A percentile compares a stretch with the other conserved stretches of the same genome.
Conservation (phyloP, 2,329 filamentous ascomycete species). For the Colletotrichum liaoningense region DNA sequence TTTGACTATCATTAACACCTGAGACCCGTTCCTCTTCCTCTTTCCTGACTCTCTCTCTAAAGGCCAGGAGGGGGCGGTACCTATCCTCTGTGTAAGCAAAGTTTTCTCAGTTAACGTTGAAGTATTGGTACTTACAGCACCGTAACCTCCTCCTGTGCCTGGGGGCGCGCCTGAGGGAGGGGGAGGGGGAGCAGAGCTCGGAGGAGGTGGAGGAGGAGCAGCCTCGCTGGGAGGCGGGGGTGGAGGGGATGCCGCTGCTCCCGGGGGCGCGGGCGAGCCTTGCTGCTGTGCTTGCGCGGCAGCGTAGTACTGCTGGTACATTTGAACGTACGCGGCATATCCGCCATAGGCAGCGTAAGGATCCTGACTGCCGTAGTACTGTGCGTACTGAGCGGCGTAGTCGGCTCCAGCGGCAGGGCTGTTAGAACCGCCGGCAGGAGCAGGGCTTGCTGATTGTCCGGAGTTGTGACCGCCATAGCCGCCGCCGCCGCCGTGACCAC, state of each 20-base stretch:
- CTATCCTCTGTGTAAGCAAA: slow-evolving; percentile 44
- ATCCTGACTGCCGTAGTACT: slow-evolving; percentile 81
- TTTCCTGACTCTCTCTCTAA: slow-evolving; percentile 48
- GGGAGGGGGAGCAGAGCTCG: slow-evolving; percentile 66
- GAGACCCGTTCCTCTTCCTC: too few relatives aligned
- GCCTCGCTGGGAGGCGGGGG: slow-evolving; percentile 70
- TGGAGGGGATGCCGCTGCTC: slow-evolving; percentile 62
- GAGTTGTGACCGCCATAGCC: slow-evolving; percentile 36
- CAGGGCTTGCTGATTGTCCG: slow-evolving; percentile 40
- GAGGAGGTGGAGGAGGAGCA: slow-evolving; percentile 73
- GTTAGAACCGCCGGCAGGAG: slow-evolving; percentile 44
- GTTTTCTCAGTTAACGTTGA: background rate
- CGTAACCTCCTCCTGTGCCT: slow-evolving; percentile 65
- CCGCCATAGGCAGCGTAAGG: slow-evolving; percentile 94
- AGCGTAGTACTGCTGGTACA: slow-evolving; percentile 79
- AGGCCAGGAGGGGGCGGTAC: slow-evolving; percentile 69
- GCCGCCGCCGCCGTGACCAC: slow-evolving; percentile 52
- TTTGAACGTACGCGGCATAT: slow-evolving; percentile 80
- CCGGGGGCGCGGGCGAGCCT: slow-evolving; percentile 57
- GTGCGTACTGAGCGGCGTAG: slow-evolving; percentile 84
- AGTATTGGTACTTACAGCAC: slow-evolving; percentile 64
- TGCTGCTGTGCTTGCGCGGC: slow-evolving; percentile 62
- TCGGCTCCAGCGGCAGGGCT: slow-evolving; percentile 59
- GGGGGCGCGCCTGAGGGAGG: slow-evolving; percentile 60
- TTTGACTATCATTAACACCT: background rate